Base-by-base conservation (phyloP, 345 rosid species). In the Conringia planisiliqua region DNA sequence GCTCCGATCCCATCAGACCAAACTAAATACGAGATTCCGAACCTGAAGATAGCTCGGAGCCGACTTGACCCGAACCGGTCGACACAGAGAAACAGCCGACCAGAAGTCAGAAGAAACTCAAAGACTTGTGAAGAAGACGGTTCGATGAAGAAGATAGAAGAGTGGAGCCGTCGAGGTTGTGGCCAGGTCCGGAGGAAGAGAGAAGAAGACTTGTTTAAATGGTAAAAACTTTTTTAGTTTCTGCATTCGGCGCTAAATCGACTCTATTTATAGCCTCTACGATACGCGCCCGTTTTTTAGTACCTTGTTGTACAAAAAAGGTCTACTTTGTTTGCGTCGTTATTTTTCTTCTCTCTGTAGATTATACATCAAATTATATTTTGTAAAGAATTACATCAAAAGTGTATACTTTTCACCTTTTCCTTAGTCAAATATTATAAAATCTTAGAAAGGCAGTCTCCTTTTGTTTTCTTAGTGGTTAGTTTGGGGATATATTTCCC, bases 1-100 rank as follows among this genome's bases (percentile, higher is more conserved):
- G 62, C 77, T 78, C 81, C 64, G 81, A 76, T 57, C 78, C 81
- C 85, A 76, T 83, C 71, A 59, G 76, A 72, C 80, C 80, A 55
- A 11, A 43, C 3, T 11, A 60, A 74, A 71, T 74, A 48, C 63
- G 82, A 46, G 66, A 71, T 39, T 65, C 13, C 39, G n/a, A 58
- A 36, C 38, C 47, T 16, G 29, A 17, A 58, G 39, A 3, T 9
- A 77, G 22, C 59, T 54, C 18, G 17, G 75, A 43, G 26, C 67
- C 70, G 72, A 60, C 64, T 63, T 70, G 66, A 63, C 29, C 47
- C 51, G 74, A 69, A 69, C n/a, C 33, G 29, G 51, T 13, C 59
- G 51, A 68, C 17, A 8, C 13, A 30, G 62, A 73, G 30, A 55
- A 43, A 35, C 20, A 48, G 11, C 3, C 24, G 42, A 29, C 0